A percentile compares a stretch with the other conserved stretches of the same genome.
Evolutionary conservation across 176 grass and related monocot species (phyloP).

Genomic region (Thinopyrum elongatum): DNA sequence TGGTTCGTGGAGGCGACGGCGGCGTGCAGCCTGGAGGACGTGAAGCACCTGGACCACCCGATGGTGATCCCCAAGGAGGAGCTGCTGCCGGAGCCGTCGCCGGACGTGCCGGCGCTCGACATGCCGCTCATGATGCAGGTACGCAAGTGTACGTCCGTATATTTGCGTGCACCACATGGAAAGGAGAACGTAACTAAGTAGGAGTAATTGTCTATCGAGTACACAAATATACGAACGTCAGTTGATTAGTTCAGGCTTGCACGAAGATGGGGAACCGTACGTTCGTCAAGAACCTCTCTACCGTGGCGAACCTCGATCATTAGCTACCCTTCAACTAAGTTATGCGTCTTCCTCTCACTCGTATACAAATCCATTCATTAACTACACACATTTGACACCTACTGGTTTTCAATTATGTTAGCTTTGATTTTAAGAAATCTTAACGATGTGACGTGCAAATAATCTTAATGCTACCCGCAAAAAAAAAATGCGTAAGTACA

Average conservation of each 20-base stretch:
- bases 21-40: slow-evolving; percentile 59
- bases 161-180: neutral
- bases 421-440: neutral
- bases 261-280: no score
- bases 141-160: neutral
- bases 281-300: no score
- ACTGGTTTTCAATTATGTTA: neutral
- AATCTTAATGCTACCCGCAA: neutral
- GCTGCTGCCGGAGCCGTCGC: slow-evolving; percentile 48
- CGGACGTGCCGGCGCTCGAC: slow-evolving; percentile 42
- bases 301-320: neutral
- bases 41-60: slow-evolving; percentile 67
- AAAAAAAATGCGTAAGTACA: no score
- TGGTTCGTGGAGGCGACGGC: slow-evolving; percentile 74
- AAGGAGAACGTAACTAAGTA: no score
- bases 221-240: no score
- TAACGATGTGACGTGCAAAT: neutral
- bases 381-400: neutral
- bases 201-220: no score
- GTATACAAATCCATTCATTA: neutral
- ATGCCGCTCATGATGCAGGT: slow-evolving; percentile 87
- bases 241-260: no score
- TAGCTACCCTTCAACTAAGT: neutral
- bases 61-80: slow-evolving; percentile 69
- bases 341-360: neutral